These are phyloP conservation scores for Ophiostoma populinum DNA, from an alignment of 2,329 filamentous ascomycete species.

Conservation along the genomic window DNA sequence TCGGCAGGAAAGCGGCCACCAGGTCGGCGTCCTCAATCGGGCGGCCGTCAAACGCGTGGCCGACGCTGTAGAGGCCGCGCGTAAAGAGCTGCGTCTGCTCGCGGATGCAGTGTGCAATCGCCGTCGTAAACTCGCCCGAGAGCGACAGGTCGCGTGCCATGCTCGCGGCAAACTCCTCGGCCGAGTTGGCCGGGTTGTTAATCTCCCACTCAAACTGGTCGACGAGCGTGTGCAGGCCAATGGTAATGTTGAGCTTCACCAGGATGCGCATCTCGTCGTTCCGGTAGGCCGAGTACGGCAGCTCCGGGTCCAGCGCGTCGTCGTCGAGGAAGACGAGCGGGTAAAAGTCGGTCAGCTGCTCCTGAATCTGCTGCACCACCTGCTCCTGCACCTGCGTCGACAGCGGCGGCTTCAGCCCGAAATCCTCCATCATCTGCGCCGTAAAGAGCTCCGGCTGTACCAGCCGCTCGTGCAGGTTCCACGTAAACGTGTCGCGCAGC, in stretches of 20 bases:
- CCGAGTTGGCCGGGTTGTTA: slow-evolving; percentile 83
- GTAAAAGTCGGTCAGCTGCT: slow-evolving; percentile 86
- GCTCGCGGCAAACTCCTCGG: slow-evolving; percentile 79
- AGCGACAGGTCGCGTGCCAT: slow-evolving; percentile 85
- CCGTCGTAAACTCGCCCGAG: slow-evolving; percentile 89
- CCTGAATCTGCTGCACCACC: slow-evolving; percentile 53
- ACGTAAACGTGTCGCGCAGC: slow-evolving; percentile 92
- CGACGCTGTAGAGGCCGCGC: slow-evolving; percentile 78
- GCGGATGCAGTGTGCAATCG: slow-evolving; percentile 92
- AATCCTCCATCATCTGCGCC: slow-evolving; percentile 77
- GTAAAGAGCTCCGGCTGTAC: slow-evolving; percentile 69
- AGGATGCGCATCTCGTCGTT: slow-evolving; percentile 97
- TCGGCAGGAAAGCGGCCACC: slow-evolving; percentile 66
- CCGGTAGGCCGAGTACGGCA: slow-evolving; percentile 88
- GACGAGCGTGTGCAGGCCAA: slow-evolving; percentile 80
- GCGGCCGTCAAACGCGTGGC: slow-evolving; percentile 87
- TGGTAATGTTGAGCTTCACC: slow-evolving; percentile 93
- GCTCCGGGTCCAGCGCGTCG: slow-evolving; percentile 72
- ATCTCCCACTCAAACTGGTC: slow-evolving; percentile 99
- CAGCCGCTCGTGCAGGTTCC: slow-evolving; percentile 88
- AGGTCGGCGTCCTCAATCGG: slow-evolving; percentile 87
- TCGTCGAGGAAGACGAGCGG: slow-evolving; percentile 83
- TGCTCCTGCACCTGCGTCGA: slow-evolving; percentile 45
- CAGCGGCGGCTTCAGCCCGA: slow-evolving; percentile 60
- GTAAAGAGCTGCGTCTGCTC: slow-evolving; percentile 93